Conservation (phyloP, 441 rosid genomes). For the Populus hybrid region DNA sequence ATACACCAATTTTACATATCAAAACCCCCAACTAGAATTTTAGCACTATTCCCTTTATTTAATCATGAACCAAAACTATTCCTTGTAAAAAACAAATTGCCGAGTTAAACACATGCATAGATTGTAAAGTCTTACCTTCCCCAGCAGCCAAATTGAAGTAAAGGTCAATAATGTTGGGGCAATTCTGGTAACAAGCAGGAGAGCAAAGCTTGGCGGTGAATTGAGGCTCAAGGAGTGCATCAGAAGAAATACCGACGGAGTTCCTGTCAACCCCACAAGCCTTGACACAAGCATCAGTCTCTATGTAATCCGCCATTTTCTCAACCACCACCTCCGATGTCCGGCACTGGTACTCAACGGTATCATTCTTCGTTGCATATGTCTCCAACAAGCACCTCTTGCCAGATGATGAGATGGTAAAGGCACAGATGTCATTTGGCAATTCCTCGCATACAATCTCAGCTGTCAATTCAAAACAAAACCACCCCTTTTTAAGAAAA, state of each 20-base stretch:
- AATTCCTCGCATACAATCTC: constrained; percentile 70
- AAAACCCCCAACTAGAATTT: neutral
- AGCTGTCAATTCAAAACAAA: constrained; percentile 26
- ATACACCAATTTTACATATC: no score
- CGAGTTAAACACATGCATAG: neutral
- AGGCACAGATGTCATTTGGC: constrained; percentile 65
- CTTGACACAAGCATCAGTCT: constrained; percentile 63
- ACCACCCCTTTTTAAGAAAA: neutral
- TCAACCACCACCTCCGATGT: constrained; percentile 82
- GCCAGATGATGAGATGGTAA: constrained; percentile 65
- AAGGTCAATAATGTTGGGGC: constrained; percentile 92
- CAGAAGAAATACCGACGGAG: constrained; percentile 85
- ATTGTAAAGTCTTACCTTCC: constrained; percentile 49
- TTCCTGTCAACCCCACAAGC: constrained; percentile 85
- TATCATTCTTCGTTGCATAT: constrained; percentile 18
- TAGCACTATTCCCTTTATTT: neutral
- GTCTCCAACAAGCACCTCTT: constrained; percentile 91
- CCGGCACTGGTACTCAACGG: constrained; percentile 65
- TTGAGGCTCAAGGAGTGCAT: constrained; percentile 72
- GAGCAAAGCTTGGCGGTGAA: constrained; percentile 91
- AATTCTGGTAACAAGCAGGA: constrained; percentile 54
- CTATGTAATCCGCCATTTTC: constrained; percentile 64
- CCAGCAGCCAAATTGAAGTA: constrained; percentile 91
- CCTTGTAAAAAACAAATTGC: neutral
- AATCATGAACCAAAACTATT: neutral